Evolutionary conservation across 2,329 filamentous ascomycete genomes (phyloP).

Genomic region (Phoma herbarum): DNA sequence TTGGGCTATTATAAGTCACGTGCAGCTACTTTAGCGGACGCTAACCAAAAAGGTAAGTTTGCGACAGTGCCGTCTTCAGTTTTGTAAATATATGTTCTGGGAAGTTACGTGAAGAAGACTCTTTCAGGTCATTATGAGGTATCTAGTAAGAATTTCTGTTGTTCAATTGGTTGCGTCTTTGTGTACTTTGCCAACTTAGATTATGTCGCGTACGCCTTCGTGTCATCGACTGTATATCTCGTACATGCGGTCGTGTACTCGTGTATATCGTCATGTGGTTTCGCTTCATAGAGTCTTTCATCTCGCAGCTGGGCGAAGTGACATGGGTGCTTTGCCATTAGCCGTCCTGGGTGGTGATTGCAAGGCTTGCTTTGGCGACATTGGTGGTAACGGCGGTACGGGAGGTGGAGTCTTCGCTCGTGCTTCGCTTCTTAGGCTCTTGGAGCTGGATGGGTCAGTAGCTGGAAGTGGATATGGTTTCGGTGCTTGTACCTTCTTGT

Average conservation of each 20-base stretch:
- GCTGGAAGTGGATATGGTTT: background rate
- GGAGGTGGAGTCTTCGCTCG: constrained; percentile 25
- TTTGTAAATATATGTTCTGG: background rate
- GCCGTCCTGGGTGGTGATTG: constrained; percentile 21
- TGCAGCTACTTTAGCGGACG: constrained; percentile 23
- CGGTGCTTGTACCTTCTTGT: constrained; percentile 38
- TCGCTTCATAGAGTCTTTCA: background rate
- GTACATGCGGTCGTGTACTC: background rate
- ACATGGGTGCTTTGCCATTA: constrained; percentile 28
- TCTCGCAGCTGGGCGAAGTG: constrained; percentile 6
- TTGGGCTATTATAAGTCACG: constrained; percentile 32
- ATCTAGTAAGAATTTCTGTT: background rate
- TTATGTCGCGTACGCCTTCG: background rate
- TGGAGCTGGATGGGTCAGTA: constrained; percentile 36
- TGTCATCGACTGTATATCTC: background rate
- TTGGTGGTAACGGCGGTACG: constrained; percentile 37
- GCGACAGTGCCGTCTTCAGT: constrained; percentile 18
- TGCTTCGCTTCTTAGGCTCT: constrained; percentile 35
- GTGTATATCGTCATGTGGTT: background rate
- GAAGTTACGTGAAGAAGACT: background rate
- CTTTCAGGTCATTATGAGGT: background rate
- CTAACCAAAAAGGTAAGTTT: constrained; percentile 36
- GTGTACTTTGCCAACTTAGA: background rate
- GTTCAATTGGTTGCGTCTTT: background rate
- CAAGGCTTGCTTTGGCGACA: constrained; percentile 29